Evolutionary conservation across 2,329 filamentous ascomycete genomes (phyloP), one percentile per base, ranked within the genome.

Genomic region (Claviceps pusilla): DNA sequence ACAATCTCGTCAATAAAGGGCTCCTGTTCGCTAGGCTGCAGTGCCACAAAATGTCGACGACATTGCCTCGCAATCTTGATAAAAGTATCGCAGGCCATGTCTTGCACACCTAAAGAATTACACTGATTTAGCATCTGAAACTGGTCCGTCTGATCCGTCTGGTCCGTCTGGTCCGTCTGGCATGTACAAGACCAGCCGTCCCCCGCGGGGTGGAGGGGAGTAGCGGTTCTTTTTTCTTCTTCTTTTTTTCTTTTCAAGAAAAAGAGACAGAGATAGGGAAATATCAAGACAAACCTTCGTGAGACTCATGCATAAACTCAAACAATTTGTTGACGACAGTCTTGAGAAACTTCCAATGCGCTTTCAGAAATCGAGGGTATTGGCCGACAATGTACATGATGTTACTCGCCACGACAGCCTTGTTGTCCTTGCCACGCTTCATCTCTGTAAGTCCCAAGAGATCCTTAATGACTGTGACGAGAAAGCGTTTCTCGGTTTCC

Each of bases 301-400:
- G 93, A 1, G 93, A 97, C 71, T 98, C 93, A 69, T 98, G 93
- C 93, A 98, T 98, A 67, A 98, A 98, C 73, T 98, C 93, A 65
- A 98, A 98, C 5, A 98, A 79, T 75, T 98, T 98, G 74, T 98
- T 98, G 65, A 98, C 93, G 19, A 98, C 93, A 2, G 93, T 98
- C 82, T 98, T 98, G 55, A 98, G 76, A 73, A 98, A 98, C 69
- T 98, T 98, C 93, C 93, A 98, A 70, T 98, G 93, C 1, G 93
- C 93, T 75, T 98, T 98, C 63, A 98, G 75, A 74, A 98, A 98
- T 24, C 93, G 87, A 42, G 93, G 93, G 66, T 98, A 98, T 67
- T 98, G 93, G 56, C 93, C 93, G 57, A 98, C 93, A 72, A 98
- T 98, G 69, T 98, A 98, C 93, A 98, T 98, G 65, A 98, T 98